A percentile compares a stretch with the other conserved stretches of the same genome.
Conservation (phyloP, 2,329 filamentous ascomycete genomes). For the Fusarium avenaceum region DNA sequence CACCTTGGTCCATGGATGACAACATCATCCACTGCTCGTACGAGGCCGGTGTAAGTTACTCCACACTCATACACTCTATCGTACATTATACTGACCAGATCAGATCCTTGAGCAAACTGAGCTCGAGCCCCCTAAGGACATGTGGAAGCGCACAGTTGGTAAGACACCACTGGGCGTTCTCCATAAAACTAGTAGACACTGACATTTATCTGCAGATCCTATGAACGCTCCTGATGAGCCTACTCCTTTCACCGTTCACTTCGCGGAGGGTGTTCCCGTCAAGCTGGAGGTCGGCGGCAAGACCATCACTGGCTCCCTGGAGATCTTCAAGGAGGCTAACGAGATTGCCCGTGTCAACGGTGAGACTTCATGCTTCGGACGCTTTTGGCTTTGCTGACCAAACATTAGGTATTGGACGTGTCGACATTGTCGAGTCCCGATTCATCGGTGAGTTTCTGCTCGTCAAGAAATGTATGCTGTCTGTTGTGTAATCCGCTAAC, state of each 20-base stretch:
- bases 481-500: not conserved
- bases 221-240: slow-evolving; percentile 73
- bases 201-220: slow-evolving; percentile 59
- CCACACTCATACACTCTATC: accelerated
- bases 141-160: slow-evolving; percentile 73
- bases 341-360: slow-evolving; percentile 60
- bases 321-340: slow-evolving; percentile 71
- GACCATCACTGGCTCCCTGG: slow-evolving; percentile 71
- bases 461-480: not conserved
- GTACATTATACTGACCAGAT: not conserved
- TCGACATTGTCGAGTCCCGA: slow-evolving; percentile 42
- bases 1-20: slow-evolving; percentile 72
- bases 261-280: slow-evolving; percentile 75
- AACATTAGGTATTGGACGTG: slow-evolving; percentile 33
- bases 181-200: not conserved
- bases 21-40: slow-evolving; percentile 44
- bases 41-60: slow-evolving; percentile 24
- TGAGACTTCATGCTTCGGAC: not conserved
- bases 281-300: slow-evolving; percentile 70
- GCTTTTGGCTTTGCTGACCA: not conserved
- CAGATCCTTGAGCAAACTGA: slow-evolving; percentile 62
- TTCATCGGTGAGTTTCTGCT: slow-evolving; percentile 16
- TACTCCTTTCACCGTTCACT: slow-evolving; percentile 74
- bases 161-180: not conserved
- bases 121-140: slow-evolving; percentile 72